A percentile compares a stretch with the other conserved stretches of the same genome.
Evolutionary conservation across 352 stramenopile genomes (phyloP).

Genomic region (Pythium apleroticum): DNA sequence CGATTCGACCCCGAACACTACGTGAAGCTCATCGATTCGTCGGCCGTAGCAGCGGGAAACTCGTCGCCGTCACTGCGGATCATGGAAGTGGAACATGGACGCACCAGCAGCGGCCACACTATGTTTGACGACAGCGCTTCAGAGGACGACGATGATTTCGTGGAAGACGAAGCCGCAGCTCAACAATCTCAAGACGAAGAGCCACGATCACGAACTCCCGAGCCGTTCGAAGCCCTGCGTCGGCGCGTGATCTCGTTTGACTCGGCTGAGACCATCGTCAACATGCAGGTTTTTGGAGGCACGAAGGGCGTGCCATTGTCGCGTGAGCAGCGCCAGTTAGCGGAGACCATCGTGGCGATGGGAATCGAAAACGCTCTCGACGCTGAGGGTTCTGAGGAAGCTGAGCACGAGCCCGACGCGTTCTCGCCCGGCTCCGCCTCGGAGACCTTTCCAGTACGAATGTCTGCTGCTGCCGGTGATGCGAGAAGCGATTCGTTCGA

Average conservation of each 20-base stretch:
- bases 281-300: slow-evolving; percentile 41
- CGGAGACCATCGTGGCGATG: slow-evolving; percentile 74
- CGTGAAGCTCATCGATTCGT: slow-evolving; percentile 28
- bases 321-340: slow-evolving; percentile 65
- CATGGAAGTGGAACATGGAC: slow-evolving; percentile 17
- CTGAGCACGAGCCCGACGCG: slow-evolving; percentile 28
- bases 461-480: not conserved
- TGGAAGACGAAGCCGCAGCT: slow-evolving; percentile 25
- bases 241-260: slow-evolving; percentile 76
- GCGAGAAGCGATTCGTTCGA: not conserved
- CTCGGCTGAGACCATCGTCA: slow-evolving; percentile 74
- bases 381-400: slow-evolving; percentile 16
- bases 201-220: slow-evolving; percentile 13
- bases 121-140: slow-evolving; percentile 24
- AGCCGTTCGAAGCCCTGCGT: slow-evolving; percentile 60
- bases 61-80: slow-evolving; percentile 18
- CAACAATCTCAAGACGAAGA: slow-evolving; percentile 20
- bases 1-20: slow-evolving; percentile 18
- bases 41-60: not conserved
- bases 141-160: slow-evolving; percentile 29
- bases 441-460: not conserved
- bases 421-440: slow-evolving; percentile 18
- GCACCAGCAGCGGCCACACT: slow-evolving; percentile 2
- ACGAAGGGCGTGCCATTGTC: slow-evolving; percentile 31
- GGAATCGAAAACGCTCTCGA: slow-evolving; percentile 45